phyloP scores from a whole-genome alignment of 2,329 filamentous ascomycete species.

The Nothopassalora personata region DNA sequence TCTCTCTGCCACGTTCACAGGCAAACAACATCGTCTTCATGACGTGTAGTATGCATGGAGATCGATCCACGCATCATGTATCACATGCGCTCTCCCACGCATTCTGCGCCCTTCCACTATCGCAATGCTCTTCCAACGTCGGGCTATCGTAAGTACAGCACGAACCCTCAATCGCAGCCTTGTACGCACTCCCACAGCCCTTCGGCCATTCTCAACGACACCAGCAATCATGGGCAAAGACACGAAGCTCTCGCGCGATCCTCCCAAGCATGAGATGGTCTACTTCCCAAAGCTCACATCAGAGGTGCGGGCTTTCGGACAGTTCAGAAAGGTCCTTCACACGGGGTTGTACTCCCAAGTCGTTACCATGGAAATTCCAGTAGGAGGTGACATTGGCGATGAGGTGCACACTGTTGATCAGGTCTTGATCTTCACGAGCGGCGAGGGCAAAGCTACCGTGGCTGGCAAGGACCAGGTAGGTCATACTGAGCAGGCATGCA shows the following conservation, averaged over 20 bases:
- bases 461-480: slow-evolving; percentile 51
- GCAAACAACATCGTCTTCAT: slow-evolving; percentile 7
- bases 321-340: slow-evolving; percentile 58
- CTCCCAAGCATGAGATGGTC: slow-evolving; percentile 49
- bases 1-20: not conserved
- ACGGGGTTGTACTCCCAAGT: slow-evolving; percentile 60
- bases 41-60: not conserved
- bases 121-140: slow-evolving; percentile 9
- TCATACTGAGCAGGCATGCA: not conserved
- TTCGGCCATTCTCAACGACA: slow-evolving; percentile 23
- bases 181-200: slow-evolving; percentile 2
- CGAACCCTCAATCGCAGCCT: slow-evolving; percentile 4
- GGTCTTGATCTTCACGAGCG: slow-evolving; percentile 59
- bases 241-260: slow-evolving; percentile 28
- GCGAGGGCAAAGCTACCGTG: slow-evolving; percentile 54
- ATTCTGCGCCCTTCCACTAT: not conserved
- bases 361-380: slow-evolving; percentile 60
- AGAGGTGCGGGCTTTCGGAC: slow-evolving; percentile 50
- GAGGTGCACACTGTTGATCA: slow-evolving; percentile 63
- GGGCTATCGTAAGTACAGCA: slow-evolving; percentile 10
- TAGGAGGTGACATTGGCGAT: slow-evolving; percentile 61
- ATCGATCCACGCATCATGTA: not conserved
- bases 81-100: not conserved
- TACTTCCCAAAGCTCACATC: slow-evolving; percentile 55
- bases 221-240: slow-evolving; percentile 30